phyloP scores from a whole-genome alignment of 164 flowering plant species.

The Stephania japonica region DNA sequence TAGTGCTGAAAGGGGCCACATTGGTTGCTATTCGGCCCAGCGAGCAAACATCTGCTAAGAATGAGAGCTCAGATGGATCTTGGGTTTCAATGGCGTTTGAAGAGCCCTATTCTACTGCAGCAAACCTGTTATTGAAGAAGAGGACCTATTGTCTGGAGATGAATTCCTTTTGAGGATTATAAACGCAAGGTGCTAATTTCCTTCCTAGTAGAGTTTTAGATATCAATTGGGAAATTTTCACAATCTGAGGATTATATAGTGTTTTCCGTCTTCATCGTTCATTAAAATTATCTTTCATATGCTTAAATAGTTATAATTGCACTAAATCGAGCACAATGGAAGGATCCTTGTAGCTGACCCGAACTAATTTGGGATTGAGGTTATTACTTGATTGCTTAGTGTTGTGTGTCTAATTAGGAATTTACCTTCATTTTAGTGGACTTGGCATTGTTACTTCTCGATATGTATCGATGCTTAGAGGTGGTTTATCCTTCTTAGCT shows the following conservation, averaged over 20 bases:
- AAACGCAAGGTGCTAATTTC: background rate
- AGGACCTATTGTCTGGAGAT: conserved; percentile 28
- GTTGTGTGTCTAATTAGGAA: background rate
- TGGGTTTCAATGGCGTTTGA: conserved; percentile 29
- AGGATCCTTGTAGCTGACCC: no score
- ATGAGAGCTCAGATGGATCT: conserved; percentile 16
- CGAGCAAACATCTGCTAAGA: conserved; percentile 6
- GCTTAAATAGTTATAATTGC: background rate
- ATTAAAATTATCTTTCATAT: no score
- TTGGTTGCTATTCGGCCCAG: conserved; percentile 10
- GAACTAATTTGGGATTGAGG: background rate
- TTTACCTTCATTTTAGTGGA: background rate
- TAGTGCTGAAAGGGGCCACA: conserved; percentile 10
- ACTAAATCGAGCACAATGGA: no score
- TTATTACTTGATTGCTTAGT: background rate
- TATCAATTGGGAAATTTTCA: background rate
- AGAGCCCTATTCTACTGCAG: conserved; percentile 31
- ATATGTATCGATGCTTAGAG: background rate
- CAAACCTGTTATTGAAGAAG: conserved; percentile 28
- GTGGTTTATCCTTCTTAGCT: background rate
- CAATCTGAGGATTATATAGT: no score
- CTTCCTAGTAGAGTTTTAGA: background rate
- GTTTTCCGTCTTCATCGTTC: no score
- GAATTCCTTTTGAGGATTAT: conserved; percentile 11
- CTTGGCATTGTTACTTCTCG: no score